These are phyloP conservation scores for Brassica cretica DNA, from an alignment of 345 rosid genomes.

Conservation along the genomic window DNA sequence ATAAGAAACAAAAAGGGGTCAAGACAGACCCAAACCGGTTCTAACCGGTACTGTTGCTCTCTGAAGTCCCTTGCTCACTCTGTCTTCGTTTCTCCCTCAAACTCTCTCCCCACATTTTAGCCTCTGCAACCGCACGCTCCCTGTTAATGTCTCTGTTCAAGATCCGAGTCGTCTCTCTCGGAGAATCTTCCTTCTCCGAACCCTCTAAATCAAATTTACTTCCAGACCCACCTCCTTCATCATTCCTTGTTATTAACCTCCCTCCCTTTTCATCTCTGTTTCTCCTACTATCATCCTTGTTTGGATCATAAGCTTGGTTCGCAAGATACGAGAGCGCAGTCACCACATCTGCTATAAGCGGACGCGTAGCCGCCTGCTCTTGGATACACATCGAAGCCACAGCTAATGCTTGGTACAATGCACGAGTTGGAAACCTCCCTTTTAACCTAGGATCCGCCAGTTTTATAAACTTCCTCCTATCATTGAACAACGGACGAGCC, in stretches of 20 bases:
- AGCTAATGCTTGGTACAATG: constrained; percentile 90
- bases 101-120: constrained; percentile 98
- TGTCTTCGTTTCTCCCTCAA: constrained; percentile 88
- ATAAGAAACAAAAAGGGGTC: constrained; percentile 23
- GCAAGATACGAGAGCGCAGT: constrained; percentile 92
- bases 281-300: constrained; percentile 53
- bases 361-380: constrained; percentile 96
- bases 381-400: constrained; percentile 99
- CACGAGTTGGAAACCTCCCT: constrained; percentile 83
- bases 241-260: constrained; percentile 55
- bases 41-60: constrained; percentile 38
- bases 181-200: constrained; percentile 89
- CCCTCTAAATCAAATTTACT: constrained; percentile 74
- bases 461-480: constrained; percentile 71
- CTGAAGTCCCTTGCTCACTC: constrained; percentile 53
- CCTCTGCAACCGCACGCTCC: constrained; percentile 94
- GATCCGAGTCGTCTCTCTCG: constrained; percentile 66
- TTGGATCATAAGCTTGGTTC: constrained; percentile 79
- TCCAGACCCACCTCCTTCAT: constrained; percentile 78
- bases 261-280: constrained; percentile 59
- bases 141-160: constrained; percentile 76
- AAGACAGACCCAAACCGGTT: constrained; percentile 25
- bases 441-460: constrained; percentile 79
- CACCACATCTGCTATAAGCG: constrained; percentile 87
- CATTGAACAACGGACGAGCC: constrained; percentile 88